phyloP scores from a whole-genome alignment of 1,284 basidiomycete species.

The Rhodotorula sp. region DNA sequence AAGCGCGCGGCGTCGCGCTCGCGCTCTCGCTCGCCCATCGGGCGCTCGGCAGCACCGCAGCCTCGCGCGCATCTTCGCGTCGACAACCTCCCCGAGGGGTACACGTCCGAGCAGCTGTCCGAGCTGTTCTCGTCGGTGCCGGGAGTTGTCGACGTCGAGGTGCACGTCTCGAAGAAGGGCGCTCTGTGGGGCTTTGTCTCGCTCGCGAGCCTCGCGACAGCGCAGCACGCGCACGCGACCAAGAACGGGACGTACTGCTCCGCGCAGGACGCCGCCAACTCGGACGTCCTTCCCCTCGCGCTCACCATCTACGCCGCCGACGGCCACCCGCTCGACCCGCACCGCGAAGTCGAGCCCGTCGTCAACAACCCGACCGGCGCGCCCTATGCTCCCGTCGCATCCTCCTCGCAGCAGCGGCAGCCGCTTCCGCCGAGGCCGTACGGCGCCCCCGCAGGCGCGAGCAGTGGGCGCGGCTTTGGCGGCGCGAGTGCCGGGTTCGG shows the following conservation, averaged over 20 bases:
- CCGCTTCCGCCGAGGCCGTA: no score
- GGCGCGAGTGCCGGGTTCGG: no score
- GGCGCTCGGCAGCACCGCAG: not conserved
- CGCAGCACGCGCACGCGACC: slow-evolving; percentile 11
- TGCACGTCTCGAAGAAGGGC: not conserved
- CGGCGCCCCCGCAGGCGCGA: not conserved
- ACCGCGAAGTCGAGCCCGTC: slow-evolving; percentile 6
- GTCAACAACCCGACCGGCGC: not conserved
- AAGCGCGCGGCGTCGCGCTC: slow-evolving; percentile 16
- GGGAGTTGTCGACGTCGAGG: slow-evolving; percentile 11
- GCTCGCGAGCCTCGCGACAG: not conserved
- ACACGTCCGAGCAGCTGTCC: not conserved
- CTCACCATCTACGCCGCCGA: slow-evolving; percentile 21
- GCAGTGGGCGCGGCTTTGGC: not conserved
- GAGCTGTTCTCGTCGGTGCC: slow-evolving; percentile 1
- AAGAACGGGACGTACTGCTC: slow-evolving; percentile 1
- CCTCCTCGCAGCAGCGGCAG: not conserved
- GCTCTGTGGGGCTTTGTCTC: slow-evolving; percentile 6
- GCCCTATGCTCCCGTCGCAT: not conserved
- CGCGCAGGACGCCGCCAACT: not conserved
- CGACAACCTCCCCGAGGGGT: slow-evolving; percentile 19
- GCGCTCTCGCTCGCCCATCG: not conserved
- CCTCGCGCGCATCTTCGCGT: slow-evolving; percentile 20
- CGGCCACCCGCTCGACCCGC: slow-evolving; percentile 10
- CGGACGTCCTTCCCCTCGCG: not conserved